phyloP scores from a whole-genome alignment of 2,329 filamentous ascomycete genomes.

The Alternaria gansuensis region DNA sequence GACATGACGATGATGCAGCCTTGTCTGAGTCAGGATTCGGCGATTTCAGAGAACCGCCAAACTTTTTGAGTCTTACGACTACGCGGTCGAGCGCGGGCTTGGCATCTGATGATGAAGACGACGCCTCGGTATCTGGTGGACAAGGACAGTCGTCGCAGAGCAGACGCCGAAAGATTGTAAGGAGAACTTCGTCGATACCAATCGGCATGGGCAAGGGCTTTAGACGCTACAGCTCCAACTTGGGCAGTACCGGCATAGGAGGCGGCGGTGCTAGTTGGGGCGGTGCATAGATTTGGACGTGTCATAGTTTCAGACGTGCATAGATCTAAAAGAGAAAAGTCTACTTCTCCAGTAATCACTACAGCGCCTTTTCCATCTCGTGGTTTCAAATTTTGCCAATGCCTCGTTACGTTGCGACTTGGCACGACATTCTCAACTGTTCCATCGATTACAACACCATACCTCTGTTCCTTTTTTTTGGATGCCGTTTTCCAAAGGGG shows the following conservation, averaged over 20 bases:
- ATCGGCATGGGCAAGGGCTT: slow-evolving; percentile 59
- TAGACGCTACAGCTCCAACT: slow-evolving; percentile 56
- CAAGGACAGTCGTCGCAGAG: slow-evolving; percentile 39
- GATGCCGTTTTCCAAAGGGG: no score
- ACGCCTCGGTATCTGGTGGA: slow-evolving; percentile 18
- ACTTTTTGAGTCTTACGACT: slow-evolving; percentile 48
- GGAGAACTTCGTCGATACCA: slow-evolving; percentile 55
- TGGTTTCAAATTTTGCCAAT: background rate
- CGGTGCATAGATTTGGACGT: slow-evolving; percentile 25
- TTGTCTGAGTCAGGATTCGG: slow-evolving; percentile 54
- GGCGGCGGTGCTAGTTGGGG: slow-evolving; percentile 49
- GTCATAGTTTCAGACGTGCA: background rate
- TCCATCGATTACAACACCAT: no score
- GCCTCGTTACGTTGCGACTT: no score
- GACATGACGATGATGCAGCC: slow-evolving; percentile 26
- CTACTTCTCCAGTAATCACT: no score
- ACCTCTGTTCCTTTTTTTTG: no score
- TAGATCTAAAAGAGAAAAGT: background rate
- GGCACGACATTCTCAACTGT: no score
- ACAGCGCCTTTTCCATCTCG: background rate
- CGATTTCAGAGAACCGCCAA: slow-evolving; percentile 37
- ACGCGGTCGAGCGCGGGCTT: slow-evolving; percentile 40
- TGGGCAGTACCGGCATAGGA: slow-evolving; percentile 53
- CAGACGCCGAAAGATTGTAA: slow-evolving; percentile 44
- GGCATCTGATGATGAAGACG: slow-evolving; percentile 37